A percentile compares a stretch with the other conserved stretches of the same genome.
Evolutionary conservation across 202 grass and related monocot species (phyloP).

Genomic region (Carex arenaria): DNA sequence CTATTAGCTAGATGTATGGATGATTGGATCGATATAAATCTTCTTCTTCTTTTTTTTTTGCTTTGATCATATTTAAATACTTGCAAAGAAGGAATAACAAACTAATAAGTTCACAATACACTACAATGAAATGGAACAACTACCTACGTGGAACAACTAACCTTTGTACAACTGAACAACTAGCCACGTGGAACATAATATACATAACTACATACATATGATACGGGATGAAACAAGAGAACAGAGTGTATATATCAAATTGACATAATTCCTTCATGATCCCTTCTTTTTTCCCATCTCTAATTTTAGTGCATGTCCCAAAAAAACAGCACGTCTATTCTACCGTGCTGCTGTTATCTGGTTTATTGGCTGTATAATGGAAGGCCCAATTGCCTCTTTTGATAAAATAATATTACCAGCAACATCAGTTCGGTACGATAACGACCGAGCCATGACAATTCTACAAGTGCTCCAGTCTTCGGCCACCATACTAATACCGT

Average conservation of each 20-base stretch:
- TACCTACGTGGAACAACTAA: not conserved
- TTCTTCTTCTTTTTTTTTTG: not conserved
- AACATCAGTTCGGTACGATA: constrained; percentile 32
- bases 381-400: constrained; percentile 16
- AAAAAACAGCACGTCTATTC: not conserved
- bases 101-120: not conserved
- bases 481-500: constrained; percentile 56
- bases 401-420: constrained; percentile 42
- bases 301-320: not conserved
- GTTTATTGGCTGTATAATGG: constrained; percentile 27
- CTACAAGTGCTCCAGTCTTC: constrained; percentile 84
- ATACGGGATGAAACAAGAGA: not conserved
- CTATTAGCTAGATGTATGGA: too few relatives aligned
- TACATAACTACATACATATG: not conserved
- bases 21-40: too few relatives aligned
- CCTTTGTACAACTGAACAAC: not conserved
- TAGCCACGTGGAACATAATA: not conserved
- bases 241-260: not conserved
- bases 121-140: not conserved
- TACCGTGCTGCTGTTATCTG: constrained; percentile 25
- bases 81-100: not conserved
- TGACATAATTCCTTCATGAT: not conserved
- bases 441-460: constrained; percentile 42
- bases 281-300: not conserved
- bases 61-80: not conserved